These are phyloP conservation scores for Acorus calamus DNA, from an alignment of 106 monocot species.

Conservation along the genomic window DNA sequence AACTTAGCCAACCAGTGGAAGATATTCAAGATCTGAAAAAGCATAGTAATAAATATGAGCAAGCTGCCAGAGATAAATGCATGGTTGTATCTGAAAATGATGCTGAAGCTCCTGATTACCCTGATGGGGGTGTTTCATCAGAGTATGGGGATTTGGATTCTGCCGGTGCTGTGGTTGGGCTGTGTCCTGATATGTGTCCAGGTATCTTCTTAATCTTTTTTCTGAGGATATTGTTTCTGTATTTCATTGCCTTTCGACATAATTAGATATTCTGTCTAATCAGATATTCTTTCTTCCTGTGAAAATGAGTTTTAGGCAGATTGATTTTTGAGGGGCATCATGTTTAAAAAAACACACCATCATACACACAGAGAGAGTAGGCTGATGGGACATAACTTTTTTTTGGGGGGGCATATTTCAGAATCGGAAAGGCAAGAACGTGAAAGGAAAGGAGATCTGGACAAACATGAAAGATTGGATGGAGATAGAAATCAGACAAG, in stretches of 20 bases:
- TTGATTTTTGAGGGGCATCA: too few species aligned
- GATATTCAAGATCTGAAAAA: constrained; percentile 14
- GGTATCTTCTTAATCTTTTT: constrained; percentile 21
- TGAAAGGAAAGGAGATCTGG: constrained; percentile 98
- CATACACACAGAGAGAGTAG: neutral
- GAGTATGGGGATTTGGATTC: constrained; percentile 33
- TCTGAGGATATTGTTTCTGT: too few species aligned
- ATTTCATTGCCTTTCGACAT: too few species aligned
- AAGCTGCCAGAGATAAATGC: constrained; percentile 1
- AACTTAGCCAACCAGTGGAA: constrained; percentile 43
- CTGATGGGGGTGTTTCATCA: constrained; percentile 5
- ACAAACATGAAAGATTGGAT: constrained; percentile 77
- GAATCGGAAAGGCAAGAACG: constrained; percentile 87
- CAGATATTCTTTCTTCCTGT: too few species aligned
- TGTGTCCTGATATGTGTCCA: constrained; percentile 97
- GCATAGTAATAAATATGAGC: constrained; percentile 20
- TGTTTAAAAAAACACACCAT: too few species aligned
- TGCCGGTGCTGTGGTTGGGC: constrained; percentile 42
- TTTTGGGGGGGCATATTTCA: constrained; percentile 15
- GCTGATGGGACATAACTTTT: neutral
- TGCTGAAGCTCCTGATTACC: constrained; percentile 6
- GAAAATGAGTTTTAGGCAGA: too few species aligned
- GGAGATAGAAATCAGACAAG: constrained; percentile 90
- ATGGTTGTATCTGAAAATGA: neutral
- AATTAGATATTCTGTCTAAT: too few species aligned